Evolutionary conservation across 2,329 filamentous ascomycete genomes (phyloP).

Genomic region (Pyrenophora graminea): DNA sequence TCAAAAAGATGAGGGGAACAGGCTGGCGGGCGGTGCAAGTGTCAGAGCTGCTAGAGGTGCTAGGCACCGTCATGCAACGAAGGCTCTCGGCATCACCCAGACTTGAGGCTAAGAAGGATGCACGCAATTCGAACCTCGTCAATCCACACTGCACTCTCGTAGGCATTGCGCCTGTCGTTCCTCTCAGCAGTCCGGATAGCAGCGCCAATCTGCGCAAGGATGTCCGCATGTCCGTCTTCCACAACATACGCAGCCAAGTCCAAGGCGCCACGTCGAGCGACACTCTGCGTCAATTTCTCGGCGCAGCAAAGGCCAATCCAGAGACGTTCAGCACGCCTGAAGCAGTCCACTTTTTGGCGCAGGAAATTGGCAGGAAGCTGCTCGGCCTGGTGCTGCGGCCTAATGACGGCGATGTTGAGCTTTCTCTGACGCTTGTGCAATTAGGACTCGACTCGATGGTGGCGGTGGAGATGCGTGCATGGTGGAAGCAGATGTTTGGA

Average conservation of each 20-base stretch:
- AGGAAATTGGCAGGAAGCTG: conserved; percentile 28
- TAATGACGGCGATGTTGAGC: conserved; percentile 25
- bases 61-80: too few species aligned
- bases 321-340: conserved; percentile 14
- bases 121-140: too few species aligned
- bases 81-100: too few species aligned
- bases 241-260: conserved; percentile 15
- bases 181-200: conserved; percentile 21
- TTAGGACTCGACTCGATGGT: conserved; percentile 42
- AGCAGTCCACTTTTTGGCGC: conserved; percentile 14
- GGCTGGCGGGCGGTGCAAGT: too few species aligned
- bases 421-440: conserved; percentile 16
- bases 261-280: background rate
- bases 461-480: conserved; percentile 47
- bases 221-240: conserved; percentile 28
- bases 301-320: conserved; percentile 11
- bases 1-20: background rate
- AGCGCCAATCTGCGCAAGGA: conserved; percentile 25
- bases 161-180: too few species aligned
- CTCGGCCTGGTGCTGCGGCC: conserved; percentile 19
- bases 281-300: conserved; percentile 15
- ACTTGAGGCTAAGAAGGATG: too few species aligned
- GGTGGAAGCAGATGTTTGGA: conserved; percentile 44
- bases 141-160: too few species aligned
- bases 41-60: too few species aligned